Base-by-base conservation (phyloP, 441 rosid species). In the Macaranga tanarius region DNA sequence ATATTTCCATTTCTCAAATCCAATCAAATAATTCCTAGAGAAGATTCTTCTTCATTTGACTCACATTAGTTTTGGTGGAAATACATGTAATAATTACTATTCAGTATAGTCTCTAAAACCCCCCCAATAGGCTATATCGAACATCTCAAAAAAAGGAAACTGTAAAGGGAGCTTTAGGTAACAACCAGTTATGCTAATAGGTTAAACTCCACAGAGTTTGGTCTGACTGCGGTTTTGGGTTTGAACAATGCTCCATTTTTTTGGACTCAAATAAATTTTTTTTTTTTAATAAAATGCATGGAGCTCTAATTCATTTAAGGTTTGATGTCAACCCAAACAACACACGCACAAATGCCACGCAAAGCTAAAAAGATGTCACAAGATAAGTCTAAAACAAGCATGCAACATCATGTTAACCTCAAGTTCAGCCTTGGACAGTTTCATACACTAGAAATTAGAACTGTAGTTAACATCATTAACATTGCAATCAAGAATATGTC, bases 221-320 rank as follows among this genome's bases (percentile, higher is more conserved):
- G 42, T 65, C 22, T 47, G 65, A 45, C 44, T 3, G 13, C 44
- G 2, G 31, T 45, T 72, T 55, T 19, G 26, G 40, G 31, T 22
- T 20, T 1, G 48, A 62, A 23, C 28, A 63, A 11, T 63, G 25
- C 31, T 52, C 55, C 38, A 38, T 44, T 7, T 69, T 44, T 57
- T 51, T 15, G 16, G n/a, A 19, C n/a, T 13, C 10, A 15, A 25
- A 22, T 28, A 19, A 20, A 34, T 44, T 20, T 42, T 44, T 12
- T 28, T 16, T n/a, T n/a, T n/a, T n/a, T n/a, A n/a, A 34, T 12
- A 44, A 5, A 11, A 20, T n/a, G 54, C 50, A 54, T 20, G 31
- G 22, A 7, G 38, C 11, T 52, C 23, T 62, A 34, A 62, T 72
- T 62, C 50, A 20, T 48, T 59, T 26, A 68, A 70, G 73, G n/a